Evolutionary conservation across 495 filamentous ascomycete genomes (phyloP).

Genomic region (Poronia punctata): DNA sequence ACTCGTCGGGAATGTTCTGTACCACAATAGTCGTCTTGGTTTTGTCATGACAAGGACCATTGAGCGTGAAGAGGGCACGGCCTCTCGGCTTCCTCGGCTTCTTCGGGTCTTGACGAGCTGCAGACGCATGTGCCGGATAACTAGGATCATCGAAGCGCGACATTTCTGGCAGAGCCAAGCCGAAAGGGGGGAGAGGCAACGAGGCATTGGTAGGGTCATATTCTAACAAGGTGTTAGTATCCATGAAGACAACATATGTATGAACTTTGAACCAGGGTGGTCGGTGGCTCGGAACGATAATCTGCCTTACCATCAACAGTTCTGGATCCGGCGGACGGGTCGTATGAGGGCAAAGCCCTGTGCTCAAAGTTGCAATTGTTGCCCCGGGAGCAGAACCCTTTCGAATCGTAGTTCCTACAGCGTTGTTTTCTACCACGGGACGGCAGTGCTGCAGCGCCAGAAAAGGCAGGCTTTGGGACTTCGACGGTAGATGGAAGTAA

Average conservation of each 20-base stretch:
- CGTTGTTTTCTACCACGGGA: slow-evolving; percentile 40
- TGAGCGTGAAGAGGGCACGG: slow-evolving; percentile 64
- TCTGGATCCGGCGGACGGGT: slow-evolving; percentile 33
- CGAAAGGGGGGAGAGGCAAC: slow-evolving; percentile 22
- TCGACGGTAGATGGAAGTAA: slow-evolving; percentile 53
- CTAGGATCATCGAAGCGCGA: slow-evolving; percentile 6
- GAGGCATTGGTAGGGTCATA: slow-evolving; percentile 76
- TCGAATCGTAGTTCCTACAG: slow-evolving; percentile 82
- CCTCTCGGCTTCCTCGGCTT: slow-evolving; percentile 32
- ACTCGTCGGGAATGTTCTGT: slow-evolving; percentile 86
- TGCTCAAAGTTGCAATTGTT: slow-evolving; percentile 78
- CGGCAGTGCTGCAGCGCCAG: slow-evolving; percentile 8
- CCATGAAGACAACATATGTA: no score
- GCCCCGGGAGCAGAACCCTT: slow-evolving; percentile 78
- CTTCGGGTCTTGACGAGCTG: slow-evolving; percentile 35
- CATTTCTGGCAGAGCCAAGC: slow-evolving; percentile 7
- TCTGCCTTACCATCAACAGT: slow-evolving; percentile 39
- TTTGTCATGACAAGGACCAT: slow-evolving; percentile 67
- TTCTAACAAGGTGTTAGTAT: slow-evolving; percentile 42
- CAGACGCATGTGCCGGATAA: slow-evolving; percentile 2
- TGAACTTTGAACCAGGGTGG: no score
- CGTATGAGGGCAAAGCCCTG: slow-evolving; percentile 50
- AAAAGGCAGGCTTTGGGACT: slow-evolving; percentile 19
- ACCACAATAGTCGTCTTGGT: slow-evolving; percentile 78
- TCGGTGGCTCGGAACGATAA: no score